phyloP scores from a whole-genome alignment of 352 stramenopile species.

The Globisporangium takayamanum region DNA sequence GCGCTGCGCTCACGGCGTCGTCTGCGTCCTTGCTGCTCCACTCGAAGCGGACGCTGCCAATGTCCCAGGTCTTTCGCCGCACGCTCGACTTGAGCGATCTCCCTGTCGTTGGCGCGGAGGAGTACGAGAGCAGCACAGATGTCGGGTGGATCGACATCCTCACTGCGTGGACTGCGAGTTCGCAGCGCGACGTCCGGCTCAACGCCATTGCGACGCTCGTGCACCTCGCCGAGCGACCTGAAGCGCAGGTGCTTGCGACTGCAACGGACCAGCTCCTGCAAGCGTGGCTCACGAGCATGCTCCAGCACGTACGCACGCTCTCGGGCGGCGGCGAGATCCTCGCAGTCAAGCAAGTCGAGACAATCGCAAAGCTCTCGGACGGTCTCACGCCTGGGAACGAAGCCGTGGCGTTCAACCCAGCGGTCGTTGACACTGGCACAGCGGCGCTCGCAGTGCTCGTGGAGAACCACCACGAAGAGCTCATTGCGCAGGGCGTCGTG shows the following conservation, averaged over 20 bases:
- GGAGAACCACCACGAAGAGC: slow-evolving; percentile 54
- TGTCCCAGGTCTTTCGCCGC: slow-evolving; percentile 56
- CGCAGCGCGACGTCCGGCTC: slow-evolving; percentile 39
- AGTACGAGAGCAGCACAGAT: slow-evolving; percentile 69
- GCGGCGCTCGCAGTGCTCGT: slow-evolving; percentile 63
- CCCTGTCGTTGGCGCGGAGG: slow-evolving; percentile 60
- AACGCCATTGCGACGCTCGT: slow-evolving; percentile 69
- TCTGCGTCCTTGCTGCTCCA: slow-evolving; percentile 33
- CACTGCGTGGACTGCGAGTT: slow-evolving; percentile 60
- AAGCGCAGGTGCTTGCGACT: not conserved
- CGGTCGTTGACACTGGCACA: slow-evolving; percentile 60
- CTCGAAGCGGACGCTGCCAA: slow-evolving; percentile 51
- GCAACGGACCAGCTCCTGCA: slow-evolving; percentile 48
- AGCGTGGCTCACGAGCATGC: slow-evolving; percentile 70
- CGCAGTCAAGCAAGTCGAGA: slow-evolving; percentile 72
- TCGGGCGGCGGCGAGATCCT: slow-evolving; percentile 54
- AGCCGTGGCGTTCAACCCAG: slow-evolving; percentile 56
- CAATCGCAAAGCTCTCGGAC: slow-evolving; percentile 63
- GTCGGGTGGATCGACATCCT: slow-evolving; percentile 82
- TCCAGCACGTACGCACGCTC: slow-evolving; percentile 60
- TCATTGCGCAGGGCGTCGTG: slow-evolving; percentile 59
- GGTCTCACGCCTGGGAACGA: slow-evolving; percentile 76
- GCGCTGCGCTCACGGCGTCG: slow-evolving; percentile 37
- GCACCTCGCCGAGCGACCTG: slow-evolving; percentile 41
- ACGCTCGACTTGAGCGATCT: slow-evolving; percentile 59